Conservation (phyloP, 495 filamentous ascomycete genomes). For the Tuber magnatum region DNA sequence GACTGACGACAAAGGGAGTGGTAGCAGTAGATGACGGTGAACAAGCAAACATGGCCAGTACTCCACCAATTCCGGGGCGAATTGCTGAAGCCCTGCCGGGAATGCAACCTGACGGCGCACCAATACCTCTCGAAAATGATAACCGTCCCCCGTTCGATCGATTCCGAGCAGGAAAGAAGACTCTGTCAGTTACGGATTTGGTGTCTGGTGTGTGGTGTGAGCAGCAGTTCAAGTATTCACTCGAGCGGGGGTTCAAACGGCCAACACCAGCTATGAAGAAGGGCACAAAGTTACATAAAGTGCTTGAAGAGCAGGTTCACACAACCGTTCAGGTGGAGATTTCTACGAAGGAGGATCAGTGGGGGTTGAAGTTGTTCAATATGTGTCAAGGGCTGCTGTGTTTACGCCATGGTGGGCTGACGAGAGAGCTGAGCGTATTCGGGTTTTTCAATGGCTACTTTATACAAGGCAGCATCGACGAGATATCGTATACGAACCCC, state of each 20-base stretch:
- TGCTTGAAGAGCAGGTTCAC: constrained; percentile 77
- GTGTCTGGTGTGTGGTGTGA: constrained; percentile 92
- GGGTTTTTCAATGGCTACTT: constrained; percentile 73
- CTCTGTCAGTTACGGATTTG: constrained; percentile 84
- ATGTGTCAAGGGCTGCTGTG: constrained; percentile 75
- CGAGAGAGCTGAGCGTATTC: constrained; percentile 91
- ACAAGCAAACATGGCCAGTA: not conserved
- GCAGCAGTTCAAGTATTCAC: constrained; percentile 80
- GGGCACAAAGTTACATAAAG: constrained; percentile 70
- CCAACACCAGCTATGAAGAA: constrained; percentile 73
- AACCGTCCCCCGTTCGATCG: constrained; percentile 56
- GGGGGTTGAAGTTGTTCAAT: constrained; percentile 85
- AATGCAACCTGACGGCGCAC: constrained; percentile 32
- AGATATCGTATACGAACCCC: constrained; percentile 70
- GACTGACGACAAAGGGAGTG: constrained; percentile 10
- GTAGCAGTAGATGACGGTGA: constrained; percentile 12
- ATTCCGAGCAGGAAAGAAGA: constrained; percentile 71
- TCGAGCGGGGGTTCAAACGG: constrained; percentile 64
- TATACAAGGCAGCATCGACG: constrained; percentile 84
- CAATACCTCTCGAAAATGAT: constrained; percentile 18
- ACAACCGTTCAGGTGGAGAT: constrained; percentile 63
- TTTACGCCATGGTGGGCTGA: constrained; percentile 69
- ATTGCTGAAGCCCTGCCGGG: constrained; percentile 6
- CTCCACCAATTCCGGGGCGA: constrained; percentile 11
- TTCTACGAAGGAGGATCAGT: constrained; percentile 69